A percentile compares a stretch with the other conserved stretches of the same genome.
These are phyloP conservation scores for Neckera pumila DNA, from an alignment of 225 moss, liverwort and hornwort species.

Conservation along the genomic window DNA sequence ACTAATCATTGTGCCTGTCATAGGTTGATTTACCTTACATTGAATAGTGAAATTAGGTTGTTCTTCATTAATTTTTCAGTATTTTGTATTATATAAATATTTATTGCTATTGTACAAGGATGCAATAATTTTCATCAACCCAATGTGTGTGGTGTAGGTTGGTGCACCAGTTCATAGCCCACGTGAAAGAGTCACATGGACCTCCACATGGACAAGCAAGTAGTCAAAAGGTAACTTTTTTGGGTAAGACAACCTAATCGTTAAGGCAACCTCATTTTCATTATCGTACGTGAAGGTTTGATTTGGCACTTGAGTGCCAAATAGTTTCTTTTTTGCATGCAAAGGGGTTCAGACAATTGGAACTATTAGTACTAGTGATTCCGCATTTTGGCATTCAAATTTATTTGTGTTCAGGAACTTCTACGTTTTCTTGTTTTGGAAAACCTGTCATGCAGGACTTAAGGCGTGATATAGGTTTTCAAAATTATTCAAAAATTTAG, in stretches of 20 bases:
- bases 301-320: too few relatives aligned
- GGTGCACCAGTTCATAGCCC: accelerated
- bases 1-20: accelerated
- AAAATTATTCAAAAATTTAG: too few relatives aligned
- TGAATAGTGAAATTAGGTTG: background rate
- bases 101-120: background rate
- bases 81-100: background rate
- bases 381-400: too few relatives aligned
- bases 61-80: background rate
- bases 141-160: background rate
- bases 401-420: too few relatives aligned
- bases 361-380: too few relatives aligned
- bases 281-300: too few relatives aligned
- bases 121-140: background rate
- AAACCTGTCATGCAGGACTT: too few relatives aligned
- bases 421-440: too few relatives aligned
- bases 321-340: too few relatives aligned
- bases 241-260: background rate
- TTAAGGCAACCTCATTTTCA: too few relatives aligned
- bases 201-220: background rate
- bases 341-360: too few relatives aligned
- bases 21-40: background rate
- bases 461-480: too few relatives aligned
- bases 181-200: background rate
- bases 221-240: background rate